Base-by-base conservation (phyloP, 2,329 filamentous ascomycete species). In the Aspergillus fischeri region DNA sequence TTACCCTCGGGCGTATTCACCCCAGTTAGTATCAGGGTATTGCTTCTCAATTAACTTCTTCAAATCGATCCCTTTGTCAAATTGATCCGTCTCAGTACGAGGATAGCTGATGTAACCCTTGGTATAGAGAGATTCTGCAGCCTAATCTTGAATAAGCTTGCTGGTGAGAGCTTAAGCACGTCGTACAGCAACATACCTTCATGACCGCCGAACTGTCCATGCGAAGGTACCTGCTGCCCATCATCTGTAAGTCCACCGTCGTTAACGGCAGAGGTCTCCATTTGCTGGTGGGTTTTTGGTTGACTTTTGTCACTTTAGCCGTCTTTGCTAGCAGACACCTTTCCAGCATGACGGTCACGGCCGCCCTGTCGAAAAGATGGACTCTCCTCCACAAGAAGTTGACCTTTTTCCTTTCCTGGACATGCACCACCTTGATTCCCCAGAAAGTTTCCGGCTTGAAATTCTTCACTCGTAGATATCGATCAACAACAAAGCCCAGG, bases 101-200 rank as follows among this genome's bases (percentile, higher is more conserved):
- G 94, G 94, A 74, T 99, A 99, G 73, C 92, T 97, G 75, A 99
- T 96, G 76, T 92, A 97, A 0, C 94, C 94, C 73, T 89, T 92
- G 50, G 92, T 92, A 78, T 99, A 99, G 2, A 99, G 83, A 4
- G 80, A 80, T 73, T 99, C 94, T 4, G 94, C 94, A 25, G 83
- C 73, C 74, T 81, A 51, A 29, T 41, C 4, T 11, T 58, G 25
- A 60, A 54, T 32, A 21, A 54, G 49, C 24, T 17, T 8, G 11
- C 35, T 49, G 32, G 20, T 10, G 53, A 45, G 49, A 47, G 38
- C 6, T 14, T 45, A 17, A 51, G 17, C 45, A 10, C 6, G 3
- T 21, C 17, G 21, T 47, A 14, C 44, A 47, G 21, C 25, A 44
- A 51, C 58, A 51, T 67, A 88, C 81, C 51, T 83, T 88, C 92